These are phyloP conservation scores for Papilionanthe hybrid DNA, from an alignment of 116 monocot species.

Conservation along the genomic window DNA sequence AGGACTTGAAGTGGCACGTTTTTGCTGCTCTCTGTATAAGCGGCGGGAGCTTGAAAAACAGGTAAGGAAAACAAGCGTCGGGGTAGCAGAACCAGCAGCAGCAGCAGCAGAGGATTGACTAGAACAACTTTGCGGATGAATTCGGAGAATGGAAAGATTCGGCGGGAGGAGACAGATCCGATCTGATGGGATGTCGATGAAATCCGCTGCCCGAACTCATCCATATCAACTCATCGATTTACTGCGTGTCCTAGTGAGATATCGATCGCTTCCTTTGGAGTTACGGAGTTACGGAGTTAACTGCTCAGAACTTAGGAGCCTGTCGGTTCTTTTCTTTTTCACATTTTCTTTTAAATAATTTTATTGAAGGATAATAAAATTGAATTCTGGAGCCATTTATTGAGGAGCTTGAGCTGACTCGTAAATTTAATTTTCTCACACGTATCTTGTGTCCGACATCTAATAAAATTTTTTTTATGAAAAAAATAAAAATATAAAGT, in stretches of 20 bases:
- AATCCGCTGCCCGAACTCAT: not conserved
- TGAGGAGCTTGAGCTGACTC: no score
- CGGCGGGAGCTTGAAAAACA: not conserved
- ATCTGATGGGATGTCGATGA: slow-evolving; percentile 3
- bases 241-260: not conserved
- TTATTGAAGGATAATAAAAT: no score
- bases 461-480: no score
- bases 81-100: not conserved
- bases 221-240: not conserved
- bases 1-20: not conserved
- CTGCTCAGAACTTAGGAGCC: no score
- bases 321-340: no score
- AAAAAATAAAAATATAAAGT: no score
- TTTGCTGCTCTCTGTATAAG: not conserved
- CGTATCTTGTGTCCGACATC: no score
- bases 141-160: not conserved
- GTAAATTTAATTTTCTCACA: no score
- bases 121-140: not conserved
- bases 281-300: no score
- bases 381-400: no score
- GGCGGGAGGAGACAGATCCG: not conserved
- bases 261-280: no score
- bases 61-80: not conserved
- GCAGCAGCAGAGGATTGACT: not conserved
- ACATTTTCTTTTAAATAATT: no score